A percentile compares a stretch with the other conserved stretches of the same genome.
phyloP scores from a whole-genome alignment of 495 filamentous ascomycete species.

The Hypoxylon subgilvum region DNA sequence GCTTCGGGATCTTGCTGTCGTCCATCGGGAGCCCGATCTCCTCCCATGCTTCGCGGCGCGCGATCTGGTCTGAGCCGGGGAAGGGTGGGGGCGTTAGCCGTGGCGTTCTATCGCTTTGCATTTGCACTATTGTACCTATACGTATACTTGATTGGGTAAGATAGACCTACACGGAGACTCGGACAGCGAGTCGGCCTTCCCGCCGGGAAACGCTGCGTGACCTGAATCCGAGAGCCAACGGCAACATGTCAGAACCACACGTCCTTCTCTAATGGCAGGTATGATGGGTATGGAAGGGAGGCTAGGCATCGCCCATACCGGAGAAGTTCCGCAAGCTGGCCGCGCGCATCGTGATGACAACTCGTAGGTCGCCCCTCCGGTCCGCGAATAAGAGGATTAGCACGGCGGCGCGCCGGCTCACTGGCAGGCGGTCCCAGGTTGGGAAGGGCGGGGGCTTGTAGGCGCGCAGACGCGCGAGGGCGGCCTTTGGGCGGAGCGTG shows the following conservation, averaged over 20 bases:
- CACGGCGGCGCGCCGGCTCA: conserved; percentile 79
- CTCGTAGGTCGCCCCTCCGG: conserved; percentile 71
- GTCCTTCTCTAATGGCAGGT: conserved; percentile 44
- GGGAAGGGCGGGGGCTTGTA: conserved; percentile 67
- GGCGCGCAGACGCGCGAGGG: conserved; percentile 74
- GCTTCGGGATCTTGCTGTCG: conserved; percentile 64
- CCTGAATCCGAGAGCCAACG: conserved; percentile 50
- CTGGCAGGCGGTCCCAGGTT: conserved; percentile 64
- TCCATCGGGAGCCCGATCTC: conserved; percentile 85
- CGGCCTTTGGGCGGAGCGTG: conserved; percentile 63
- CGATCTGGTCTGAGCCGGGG: conserved; percentile 71
- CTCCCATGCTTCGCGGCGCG: conserved; percentile 85
- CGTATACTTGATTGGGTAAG: too few relatives aligned
- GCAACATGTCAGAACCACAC: conserved; percentile 8
- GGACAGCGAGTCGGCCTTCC: conserved; percentile 59
- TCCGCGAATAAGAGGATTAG: conserved; percentile 86
- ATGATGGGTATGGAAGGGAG: too few relatives aligned
- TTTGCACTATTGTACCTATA: too few relatives aligned
- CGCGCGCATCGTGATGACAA: conserved; percentile 87
- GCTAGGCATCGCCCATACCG: conserved; percentile 35
- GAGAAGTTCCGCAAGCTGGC: conserved; percentile 70
- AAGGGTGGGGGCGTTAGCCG: conserved; percentile 58
- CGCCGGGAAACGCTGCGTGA: conserved; percentile 87
- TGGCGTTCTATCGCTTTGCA: neutral
- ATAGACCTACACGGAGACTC: conserved; percentile 59